A percentile compares a stretch with the other conserved stretches of the same genome.
These are phyloP conservation scores for Colletotrichum orchidophilum DNA, from an alignment of 2,329 filamentous ascomycete genomes.

Conservation along the genomic window DNA sequence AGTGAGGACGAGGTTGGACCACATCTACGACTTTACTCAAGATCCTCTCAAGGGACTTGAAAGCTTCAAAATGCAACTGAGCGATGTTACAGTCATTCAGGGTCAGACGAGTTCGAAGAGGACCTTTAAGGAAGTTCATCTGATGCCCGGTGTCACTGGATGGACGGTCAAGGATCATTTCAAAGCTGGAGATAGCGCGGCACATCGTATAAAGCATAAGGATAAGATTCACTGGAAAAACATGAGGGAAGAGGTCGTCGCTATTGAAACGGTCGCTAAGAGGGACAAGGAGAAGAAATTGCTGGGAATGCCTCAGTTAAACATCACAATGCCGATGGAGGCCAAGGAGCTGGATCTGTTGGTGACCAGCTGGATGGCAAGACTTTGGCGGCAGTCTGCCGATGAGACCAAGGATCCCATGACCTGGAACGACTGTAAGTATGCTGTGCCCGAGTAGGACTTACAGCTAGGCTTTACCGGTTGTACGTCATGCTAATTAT, in stretches of 20 bases:
- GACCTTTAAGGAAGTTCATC: conserved; percentile 33
- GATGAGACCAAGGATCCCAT: conserved; percentile 37
- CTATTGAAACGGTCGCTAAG: conserved; percentile 38
- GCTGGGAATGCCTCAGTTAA: conserved; percentile 36
- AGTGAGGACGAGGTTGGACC: conserved; percentile 37
- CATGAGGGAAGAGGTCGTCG: conserved; percentile 34
- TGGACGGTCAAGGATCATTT: conserved; percentile 38
- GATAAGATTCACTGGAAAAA: conserved; percentile 40
- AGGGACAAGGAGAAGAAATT: conserved; percentile 35
- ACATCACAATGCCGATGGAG: conserved; percentile 35
- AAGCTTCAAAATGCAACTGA: neutral
- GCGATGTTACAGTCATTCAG: conserved; percentile 28
- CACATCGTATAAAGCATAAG: conserved; percentile 37
- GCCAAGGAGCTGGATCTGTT: conserved; percentile 42
- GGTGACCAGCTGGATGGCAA: conserved; percentile 42
- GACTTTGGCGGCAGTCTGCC: conserved; percentile 40
- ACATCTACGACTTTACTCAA: conserved; percentile 42
- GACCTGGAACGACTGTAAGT: conserved; percentile 39
- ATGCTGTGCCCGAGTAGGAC: neutral
- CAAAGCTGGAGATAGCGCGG: conserved; percentile 34
- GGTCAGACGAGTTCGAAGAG: conserved; percentile 37
- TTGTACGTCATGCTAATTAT: no score
- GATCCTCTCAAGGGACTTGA: conserved; percentile 13
- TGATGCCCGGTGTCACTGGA: conserved; percentile 34
- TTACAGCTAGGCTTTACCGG: no score